Conservation (phyloP, 768 basidiomycete species). For the Panellus pusillus region DNA sequence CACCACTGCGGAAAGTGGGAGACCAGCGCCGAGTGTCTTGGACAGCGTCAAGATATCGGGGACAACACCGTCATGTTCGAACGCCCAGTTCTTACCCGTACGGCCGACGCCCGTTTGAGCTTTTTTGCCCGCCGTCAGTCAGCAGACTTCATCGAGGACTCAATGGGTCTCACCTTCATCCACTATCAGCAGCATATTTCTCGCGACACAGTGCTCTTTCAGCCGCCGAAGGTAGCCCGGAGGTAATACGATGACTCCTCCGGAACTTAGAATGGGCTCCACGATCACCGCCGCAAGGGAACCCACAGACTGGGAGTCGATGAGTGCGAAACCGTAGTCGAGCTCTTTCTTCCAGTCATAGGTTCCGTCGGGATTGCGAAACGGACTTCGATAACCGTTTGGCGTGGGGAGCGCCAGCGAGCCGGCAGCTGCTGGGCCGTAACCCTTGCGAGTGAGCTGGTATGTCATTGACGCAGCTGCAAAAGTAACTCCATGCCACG, state of each 20-base stretch:
- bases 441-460: constrained; percentile 22
- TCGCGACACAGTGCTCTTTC: constrained; percentile 21
- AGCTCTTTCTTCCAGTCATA: constrained; percentile 25
- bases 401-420: constrained; percentile 23
- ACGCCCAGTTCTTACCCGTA: constrained; percentile 26
- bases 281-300: constrained; percentile 25
- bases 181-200: constrained; percentile 18
- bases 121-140: not conserved
- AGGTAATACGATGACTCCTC: constrained; percentile 23
- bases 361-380: constrained; percentile 23
- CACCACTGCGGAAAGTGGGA: constrained; percentile 24
- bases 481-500: constrained; percentile 24
- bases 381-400: constrained; percentile 23
- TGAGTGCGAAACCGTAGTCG: constrained; percentile 23
- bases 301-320: constrained; percentile 21
- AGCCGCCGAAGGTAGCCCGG: constrained; percentile 22
- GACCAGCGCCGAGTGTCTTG: constrained; percentile 25
- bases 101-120: constrained; percentile 24
- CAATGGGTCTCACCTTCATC: constrained; percentile 3
- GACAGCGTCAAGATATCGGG: constrained; percentile 24
- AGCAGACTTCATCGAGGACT: too few species aligned
- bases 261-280: constrained; percentile 25
- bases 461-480: constrained; percentile 26
- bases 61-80: constrained; percentile 22
- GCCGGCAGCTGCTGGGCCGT: constrained; percentile 23